A percentile compares a stretch with the other conserved stretches of the same genome.
These are phyloP conservation scores for Coemansia sp. DNA, from an alignment of 192 early-diverging fungal genomes.

Conservation along the genomic window DNA sequence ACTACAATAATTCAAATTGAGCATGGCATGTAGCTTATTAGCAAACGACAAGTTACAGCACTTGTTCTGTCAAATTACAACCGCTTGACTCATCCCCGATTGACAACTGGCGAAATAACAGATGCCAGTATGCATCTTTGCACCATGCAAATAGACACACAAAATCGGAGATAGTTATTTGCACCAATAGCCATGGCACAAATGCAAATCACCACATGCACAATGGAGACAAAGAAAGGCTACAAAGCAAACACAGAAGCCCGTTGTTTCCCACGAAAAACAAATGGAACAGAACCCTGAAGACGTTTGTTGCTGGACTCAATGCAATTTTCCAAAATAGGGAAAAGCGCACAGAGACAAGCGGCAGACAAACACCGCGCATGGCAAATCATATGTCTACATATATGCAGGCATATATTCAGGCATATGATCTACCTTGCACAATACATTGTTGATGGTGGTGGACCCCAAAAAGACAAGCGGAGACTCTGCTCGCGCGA, in stretches of 20 bases:
- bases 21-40: not conserved
- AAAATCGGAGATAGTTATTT: not conserved
- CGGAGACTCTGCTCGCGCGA: not conserved
- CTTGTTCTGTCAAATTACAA: not conserved
- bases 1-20: slow-evolving; percentile 52
- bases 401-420: no score
- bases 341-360: not conserved
- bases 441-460: not conserved
- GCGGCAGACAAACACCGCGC: not conserved
- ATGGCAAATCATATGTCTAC: slow-evolving; percentile 2
- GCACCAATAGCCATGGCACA: not conserved
- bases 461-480: not conserved
- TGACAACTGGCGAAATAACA: not conserved
- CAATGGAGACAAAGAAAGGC: not conserved
- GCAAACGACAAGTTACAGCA: not conserved
- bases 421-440: no score
- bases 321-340: slow-evolving; percentile 6
- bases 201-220: not conserved
- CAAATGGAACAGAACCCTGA: not conserved
- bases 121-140: not conserved
- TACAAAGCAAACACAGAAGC: slow-evolving; percentile 1
- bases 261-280: slow-evolving; percentile 3
- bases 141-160: not conserved
- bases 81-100: not conserved
- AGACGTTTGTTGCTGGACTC: not conserved